A percentile compares a stretch with the other conserved stretches of the same genome.
Evolutionary conservation across 176 grass and related monocot species (phyloP).

Genomic region (Musa itinerans): DNA sequence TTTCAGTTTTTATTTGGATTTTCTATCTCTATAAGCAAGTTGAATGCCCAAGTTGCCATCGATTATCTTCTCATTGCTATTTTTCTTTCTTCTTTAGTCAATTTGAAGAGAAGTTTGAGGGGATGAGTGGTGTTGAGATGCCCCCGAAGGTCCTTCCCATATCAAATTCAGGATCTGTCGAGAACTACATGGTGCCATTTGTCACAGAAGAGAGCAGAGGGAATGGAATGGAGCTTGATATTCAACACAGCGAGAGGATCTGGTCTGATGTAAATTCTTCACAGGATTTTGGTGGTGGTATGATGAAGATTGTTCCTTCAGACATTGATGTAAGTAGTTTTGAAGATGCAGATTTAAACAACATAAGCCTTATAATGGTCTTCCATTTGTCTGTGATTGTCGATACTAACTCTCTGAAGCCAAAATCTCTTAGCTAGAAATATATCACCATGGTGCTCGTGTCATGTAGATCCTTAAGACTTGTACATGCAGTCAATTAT

Average conservation of each 20-base stretch:
- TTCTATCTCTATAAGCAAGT: neutral
- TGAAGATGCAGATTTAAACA: neutral
- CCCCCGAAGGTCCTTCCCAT: conserved; percentile 30
- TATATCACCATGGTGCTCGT: neutral
- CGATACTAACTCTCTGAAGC: no score
- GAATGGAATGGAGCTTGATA: conserved; percentile 26
- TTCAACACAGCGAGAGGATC: conserved; percentile 28
- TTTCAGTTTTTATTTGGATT: neutral
- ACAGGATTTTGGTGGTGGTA: conserved; percentile 53
- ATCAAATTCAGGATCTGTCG: conserved; percentile 30
- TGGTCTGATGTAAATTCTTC: conserved; percentile 40
- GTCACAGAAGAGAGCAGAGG: conserved; percentile 27
- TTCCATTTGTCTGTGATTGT: no score
- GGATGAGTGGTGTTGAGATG: conserved; percentile 34
- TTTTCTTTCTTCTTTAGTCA: conserved; percentile 32
- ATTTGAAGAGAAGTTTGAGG: conserved; percentile 69
- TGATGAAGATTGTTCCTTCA: conserved; percentile 74
- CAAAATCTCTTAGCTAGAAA: no score
- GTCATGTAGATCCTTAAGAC: neutral
- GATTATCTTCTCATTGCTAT: neutral
- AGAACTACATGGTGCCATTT: conserved; percentile 25
- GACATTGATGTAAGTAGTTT: conserved; percentile 58
- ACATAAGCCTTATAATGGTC: neutral
- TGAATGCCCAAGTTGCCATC: neutral
- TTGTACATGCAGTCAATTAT: neutral